Evolutionary conservation across 345 rosid genomes (phyloP).

Genomic region (Psidium friedrichsthalianum): DNA sequence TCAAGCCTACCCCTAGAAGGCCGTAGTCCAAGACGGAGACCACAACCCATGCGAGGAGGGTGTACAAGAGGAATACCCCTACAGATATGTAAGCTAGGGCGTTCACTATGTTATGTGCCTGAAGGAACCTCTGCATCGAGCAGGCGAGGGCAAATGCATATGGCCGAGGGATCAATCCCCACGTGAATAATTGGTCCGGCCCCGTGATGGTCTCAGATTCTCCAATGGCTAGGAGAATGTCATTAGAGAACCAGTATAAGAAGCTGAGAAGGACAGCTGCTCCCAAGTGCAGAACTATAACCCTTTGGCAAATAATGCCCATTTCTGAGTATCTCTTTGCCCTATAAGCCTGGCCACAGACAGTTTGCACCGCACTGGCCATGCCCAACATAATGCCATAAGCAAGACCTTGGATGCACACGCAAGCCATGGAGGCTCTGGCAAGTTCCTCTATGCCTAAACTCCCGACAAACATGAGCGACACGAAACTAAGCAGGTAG

Average conservation of each 20-base stretch:
- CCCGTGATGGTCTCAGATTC: conserved; percentile 45
- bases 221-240: conserved; percentile 48
- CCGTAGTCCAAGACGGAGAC: conserved; percentile 40
- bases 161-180: conserved; percentile 69
- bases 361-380: conserved; percentile 98
- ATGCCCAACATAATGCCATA: conserved; percentile 96
- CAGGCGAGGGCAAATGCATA: conserved; percentile 78
- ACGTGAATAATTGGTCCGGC: conserved; percentile 58
- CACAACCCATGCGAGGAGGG: conserved; percentile 58
- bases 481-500: conserved; percentile 76
- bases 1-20: conserved; percentile 59
- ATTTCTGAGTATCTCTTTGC: conserved; percentile 60
- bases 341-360: conserved; percentile 93
- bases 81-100: conserved; percentile 73
- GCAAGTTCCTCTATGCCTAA: conserved; percentile 69
- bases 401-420: conserved; percentile 89
- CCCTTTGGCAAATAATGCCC: conserved; percentile 87
- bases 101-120: conserved; percentile 91
- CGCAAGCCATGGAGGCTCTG: conserved; percentile 78
- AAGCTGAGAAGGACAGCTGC: conserved; percentile 63
- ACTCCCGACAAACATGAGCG: conserved; percentile 66
- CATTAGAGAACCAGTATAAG: conserved; percentile 58
- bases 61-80: conserved; percentile 63
- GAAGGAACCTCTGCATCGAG: conserved; percentile 86
- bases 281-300: conserved; percentile 61